Base-by-base conservation (phyloP, 805 yeast species). In the Jamesozyma spencerorum region DNA sequence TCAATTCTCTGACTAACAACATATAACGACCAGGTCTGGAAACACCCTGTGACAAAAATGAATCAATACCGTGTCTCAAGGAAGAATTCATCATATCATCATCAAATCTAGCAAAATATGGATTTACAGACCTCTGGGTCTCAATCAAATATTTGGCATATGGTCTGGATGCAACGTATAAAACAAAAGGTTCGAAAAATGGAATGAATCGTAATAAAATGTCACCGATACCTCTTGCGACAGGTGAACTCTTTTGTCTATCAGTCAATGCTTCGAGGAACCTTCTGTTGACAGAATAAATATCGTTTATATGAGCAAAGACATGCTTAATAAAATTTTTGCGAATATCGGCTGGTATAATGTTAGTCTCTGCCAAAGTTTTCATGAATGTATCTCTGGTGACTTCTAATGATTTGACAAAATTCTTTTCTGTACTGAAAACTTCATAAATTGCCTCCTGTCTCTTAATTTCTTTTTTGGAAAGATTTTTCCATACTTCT, bases 11-110 rank as follows among this genome's bases (percentile, higher is more conserved):
- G 18, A 90, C 69, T 42, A 92, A 69, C 37, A 92, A 66, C 48
- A 94, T 95, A 63, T 92, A 92, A 49, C 97, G 71, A 8, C 97
- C 97, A 26, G 96, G 87, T 58, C 98, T 75, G 13, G 96, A 87
- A 2, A 95, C 88, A 38, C 97, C 97, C 55, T 90, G 94, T 5
- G 95, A 85, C 47, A 92, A 70, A 55, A 87, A 92, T 0, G 97
- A 92, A 19, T 90, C 84, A 40, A 92, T 79, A 62, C 94, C 97
- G 42, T 62, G 66, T 41, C 66, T 55, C 35, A 62, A 43, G 12
- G 60, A 49, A 17, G 65, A 90, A 77, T 63, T 87, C 85, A 54
- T 95, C 74, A 29, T 86, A 76, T 66, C 96, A 55, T 85, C 95
- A 42, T 90, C 85, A 60, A 92, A 92, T 54, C 92, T 69, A n/a